Evolutionary conservation across 2,329 filamentous ascomycete species (phyloP).

Genomic region (Exophiala bonariae): DNA sequence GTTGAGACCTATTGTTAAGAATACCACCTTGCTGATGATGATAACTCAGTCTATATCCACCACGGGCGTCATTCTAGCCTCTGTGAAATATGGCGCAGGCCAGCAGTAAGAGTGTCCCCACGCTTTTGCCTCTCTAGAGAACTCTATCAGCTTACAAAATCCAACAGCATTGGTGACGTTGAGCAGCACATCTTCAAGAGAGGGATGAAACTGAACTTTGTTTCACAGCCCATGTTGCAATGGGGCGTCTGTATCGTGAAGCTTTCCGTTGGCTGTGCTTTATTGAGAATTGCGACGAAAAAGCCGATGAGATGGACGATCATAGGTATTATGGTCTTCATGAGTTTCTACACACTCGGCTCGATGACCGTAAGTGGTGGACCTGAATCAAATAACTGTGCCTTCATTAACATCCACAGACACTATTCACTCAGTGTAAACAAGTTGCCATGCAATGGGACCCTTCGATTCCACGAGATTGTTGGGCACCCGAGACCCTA

Average conservation of each 20-base stretch:
- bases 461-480: slow-evolving; percentile 36
- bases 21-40: too few relatives aligned
- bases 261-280: slow-evolving; percentile 42
- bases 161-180: slow-evolving; percentile 1
- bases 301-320: slow-evolving; percentile 40
- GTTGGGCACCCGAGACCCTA: slow-evolving; percentile 43
- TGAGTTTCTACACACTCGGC: slow-evolving; percentile 5
- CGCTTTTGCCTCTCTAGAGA: too few relatives aligned
- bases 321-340: slow-evolving; percentile 34
- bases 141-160: slow-evolving; percentile 26
- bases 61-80: slow-evolving; percentile 40
- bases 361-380: slow-evolving; percentile 17
- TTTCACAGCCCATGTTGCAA: slow-evolving; percentile 47
- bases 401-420: slow-evolving; percentile 41
- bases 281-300: slow-evolving; percentile 43
- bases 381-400: slow-evolving; percentile 30
- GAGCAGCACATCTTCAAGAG: slow-evolving; percentile 35
- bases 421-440: slow-evolving; percentile 50
- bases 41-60: slow-evolving; percentile 40
- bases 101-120: slow-evolving; percentile 33
- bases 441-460: slow-evolving; percentile 51
- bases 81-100: slow-evolving; percentile 48
- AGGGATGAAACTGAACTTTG: slow-evolving; percentile 46
- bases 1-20: too few relatives aligned
- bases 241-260: slow-evolving; percentile 45